phyloP scores from a whole-genome alignment of 169 alveolate genomes.

The Babesia bovis region DNA sequence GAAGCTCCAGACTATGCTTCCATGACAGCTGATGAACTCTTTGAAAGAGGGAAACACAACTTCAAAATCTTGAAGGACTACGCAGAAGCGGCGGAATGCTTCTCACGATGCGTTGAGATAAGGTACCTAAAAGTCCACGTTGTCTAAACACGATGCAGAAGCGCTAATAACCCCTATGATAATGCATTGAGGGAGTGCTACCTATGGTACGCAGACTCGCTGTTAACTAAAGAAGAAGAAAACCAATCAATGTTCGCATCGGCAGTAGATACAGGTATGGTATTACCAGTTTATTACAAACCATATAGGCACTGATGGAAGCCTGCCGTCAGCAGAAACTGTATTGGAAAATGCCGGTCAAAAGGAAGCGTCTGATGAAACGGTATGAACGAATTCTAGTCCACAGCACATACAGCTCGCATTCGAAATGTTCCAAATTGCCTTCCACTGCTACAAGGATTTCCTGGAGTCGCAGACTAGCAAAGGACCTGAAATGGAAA shows the following conservation, averaged over 20 bases:
- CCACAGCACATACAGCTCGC: slow-evolving; percentile 36
- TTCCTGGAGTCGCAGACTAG: neutral
- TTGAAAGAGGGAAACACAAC: slow-evolving; percentile 33
- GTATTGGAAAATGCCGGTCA: slow-evolving; percentile 36
- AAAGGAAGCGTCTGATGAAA: slow-evolving; percentile 38
- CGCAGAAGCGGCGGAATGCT: slow-evolving; percentile 63
- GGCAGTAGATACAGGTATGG: slow-evolving; percentile 32
- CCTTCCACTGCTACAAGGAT: slow-evolving; percentile 30
- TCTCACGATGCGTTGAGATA: slow-evolving; percentile 59
- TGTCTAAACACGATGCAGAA: slow-evolving; percentile 4
- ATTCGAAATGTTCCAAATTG: slow-evolving; percentile 62
- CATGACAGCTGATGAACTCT: slow-evolving; percentile 54
- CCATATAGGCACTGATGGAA: slow-evolving; percentile 22
- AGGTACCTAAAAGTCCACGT: slow-evolving; percentile 3
- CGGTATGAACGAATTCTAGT: slow-evolving; percentile 14
- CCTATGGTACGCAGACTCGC: slow-evolving; percentile 70
- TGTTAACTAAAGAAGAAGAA: slow-evolving; percentile 66
- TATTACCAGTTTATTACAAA: neutral
- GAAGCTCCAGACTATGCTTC: slow-evolving; percentile 32
- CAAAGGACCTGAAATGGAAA: slow-evolving; percentile 29
- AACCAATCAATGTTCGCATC: slow-evolving; percentile 45
- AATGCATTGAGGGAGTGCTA: slow-evolving; percentile 42
- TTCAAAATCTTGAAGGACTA: slow-evolving; percentile 43
- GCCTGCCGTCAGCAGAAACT: slow-evolving; percentile 46
- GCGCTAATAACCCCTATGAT: slow-evolving; percentile 50